Evolutionary conservation across 1,284 basidiomycete species (phyloP).

Genomic region (Lentinus polychrous): DNA sequence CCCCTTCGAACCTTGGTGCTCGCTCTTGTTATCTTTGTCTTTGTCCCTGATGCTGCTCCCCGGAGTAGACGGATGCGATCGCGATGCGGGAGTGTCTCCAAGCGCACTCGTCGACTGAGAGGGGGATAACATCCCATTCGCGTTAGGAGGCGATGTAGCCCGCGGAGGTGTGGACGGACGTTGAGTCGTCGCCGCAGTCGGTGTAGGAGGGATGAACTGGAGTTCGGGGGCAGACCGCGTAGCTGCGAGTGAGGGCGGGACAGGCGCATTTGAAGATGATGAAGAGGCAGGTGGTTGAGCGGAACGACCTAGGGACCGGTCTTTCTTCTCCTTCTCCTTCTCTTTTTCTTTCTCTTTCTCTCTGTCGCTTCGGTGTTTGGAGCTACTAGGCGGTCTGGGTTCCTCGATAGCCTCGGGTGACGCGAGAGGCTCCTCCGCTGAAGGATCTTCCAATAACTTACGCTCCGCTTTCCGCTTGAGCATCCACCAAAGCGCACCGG

Average conservation of each 20-base stretch:
- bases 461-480: slow-evolving; percentile 75
- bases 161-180: slow-evolving; percentile 48
- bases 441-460: slow-evolving; percentile 40
- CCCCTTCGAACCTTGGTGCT: slow-evolving; percentile 35
- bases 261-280: slow-evolving; percentile 10
- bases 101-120: slow-evolving; percentile 41
- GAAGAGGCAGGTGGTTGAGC: slow-evolving; percentile 6
- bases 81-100: slow-evolving; percentile 31
- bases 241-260: slow-evolving; percentile 16
- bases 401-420: slow-evolving; percentile 5
- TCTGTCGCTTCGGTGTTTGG: background rate
- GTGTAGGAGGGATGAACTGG: slow-evolving; percentile 68
- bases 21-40: slow-evolving; percentile 22
- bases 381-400: slow-evolving; percentile 7
- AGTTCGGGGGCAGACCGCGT: slow-evolving; percentile 45
- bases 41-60: slow-evolving; percentile 46
- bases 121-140: slow-evolving; percentile 45
- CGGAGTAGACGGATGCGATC: slow-evolving; percentile 62
- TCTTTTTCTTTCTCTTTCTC: background rate
- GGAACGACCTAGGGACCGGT: slow-evolving; percentile 11
- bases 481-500: slow-evolving; percentile 97
- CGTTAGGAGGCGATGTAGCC: slow-evolving; percentile 37
- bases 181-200: slow-evolving; percentile 39
- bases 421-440: slow-evolving; percentile 3
- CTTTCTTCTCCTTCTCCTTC: slow-evolving; percentile 14